A percentile compares a stretch with the other conserved stretches of the same genome.
These are phyloP conservation scores for Colletotrichum sp. DNA, from an alignment of 2,329 filamentous ascomycete species.

Conservation along the genomic window DNA sequence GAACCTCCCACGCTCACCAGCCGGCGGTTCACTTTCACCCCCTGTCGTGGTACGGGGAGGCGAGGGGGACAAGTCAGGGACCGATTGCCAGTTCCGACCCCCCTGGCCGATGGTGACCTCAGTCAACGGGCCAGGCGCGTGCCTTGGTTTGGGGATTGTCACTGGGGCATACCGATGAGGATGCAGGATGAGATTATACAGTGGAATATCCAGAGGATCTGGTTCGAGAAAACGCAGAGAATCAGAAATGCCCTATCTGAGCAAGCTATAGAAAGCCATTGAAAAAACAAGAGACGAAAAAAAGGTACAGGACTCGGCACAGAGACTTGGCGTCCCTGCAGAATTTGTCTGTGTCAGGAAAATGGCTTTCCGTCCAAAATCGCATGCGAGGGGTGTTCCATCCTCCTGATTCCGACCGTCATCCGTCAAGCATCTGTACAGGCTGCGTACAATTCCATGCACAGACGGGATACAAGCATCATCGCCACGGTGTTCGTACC, in stretches of 20 bases:
- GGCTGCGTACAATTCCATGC: not conserved
- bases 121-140: not conserved
- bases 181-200: not conserved
- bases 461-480: not conserved
- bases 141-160: not conserved
- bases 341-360: constrained; percentile 9
- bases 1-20: not conserved
- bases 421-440: not conserved
- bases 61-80: not conserved
- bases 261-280: not conserved
- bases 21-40: not conserved
- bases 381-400: constrained; percentile 9
- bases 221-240: not conserved
- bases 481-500: not conserved
- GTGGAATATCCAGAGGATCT: not conserved
- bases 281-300: not conserved
- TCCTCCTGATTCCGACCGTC: not conserved
- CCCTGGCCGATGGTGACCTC: constrained; percentile 6
- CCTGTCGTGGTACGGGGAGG: not conserved
- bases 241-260: not conserved
- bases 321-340: constrained; percentile 10
- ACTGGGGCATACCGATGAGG: not conserved
- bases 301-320: not conserved
- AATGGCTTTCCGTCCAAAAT: constrained; percentile 12
- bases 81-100: not conserved